phyloP scores from a whole-genome alignment of 495 filamentous ascomycete species.

The Talaromyces adpressus region DNA sequence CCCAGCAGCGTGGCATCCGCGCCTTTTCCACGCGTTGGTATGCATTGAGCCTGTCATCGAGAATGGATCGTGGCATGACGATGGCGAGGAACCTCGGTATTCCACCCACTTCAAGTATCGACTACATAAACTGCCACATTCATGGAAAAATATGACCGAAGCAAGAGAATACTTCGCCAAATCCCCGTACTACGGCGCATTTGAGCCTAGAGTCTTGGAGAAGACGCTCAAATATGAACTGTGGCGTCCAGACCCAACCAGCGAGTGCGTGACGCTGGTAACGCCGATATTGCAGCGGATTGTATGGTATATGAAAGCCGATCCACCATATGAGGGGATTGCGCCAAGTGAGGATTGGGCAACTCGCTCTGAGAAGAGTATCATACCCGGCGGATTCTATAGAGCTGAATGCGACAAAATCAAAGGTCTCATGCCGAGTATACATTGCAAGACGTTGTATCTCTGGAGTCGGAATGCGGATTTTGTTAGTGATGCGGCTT shows the following conservation, averaged over 20 bases:
- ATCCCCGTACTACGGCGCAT: conserved; percentile 15
- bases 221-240: conserved; percentile 16
- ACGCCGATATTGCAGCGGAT: conserved; percentile 8
- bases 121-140: not conserved
- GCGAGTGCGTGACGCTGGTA: conserved; percentile 6
- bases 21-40: conserved; percentile 35
- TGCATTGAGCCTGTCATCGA: conserved; percentile 39
- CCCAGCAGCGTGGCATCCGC: conserved; percentile 32
- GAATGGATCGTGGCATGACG: conserved; percentile 6
- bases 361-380: conserved; percentile 5
- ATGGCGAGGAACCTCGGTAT: not conserved
- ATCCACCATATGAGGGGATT: conserved; percentile 4
- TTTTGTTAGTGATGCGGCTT: not conserved
- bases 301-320: conserved; percentile 4
- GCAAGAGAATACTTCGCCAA: conserved; percentile 11
- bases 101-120: conserved; percentile 1
- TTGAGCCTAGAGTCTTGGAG: conserved; percentile 17
- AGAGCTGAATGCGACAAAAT: conserved; percentile 2
- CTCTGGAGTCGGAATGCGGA: conserved; percentile 7
- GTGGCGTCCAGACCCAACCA: not conserved
- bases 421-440: conserved; percentile 2
- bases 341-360: conserved; percentile 6
- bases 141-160: conserved; percentile 14
- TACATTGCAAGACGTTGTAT: conserved; percentile 5
- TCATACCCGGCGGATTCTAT: conserved; percentile 4